Percentiles rank a stretch among this genome's conserved stretches.
These are phyloP conservation scores for Talaromyces piceae DNA, from an alignment of 2,329 filamentous ascomycete genomes.

Conservation along the genomic window DNA sequence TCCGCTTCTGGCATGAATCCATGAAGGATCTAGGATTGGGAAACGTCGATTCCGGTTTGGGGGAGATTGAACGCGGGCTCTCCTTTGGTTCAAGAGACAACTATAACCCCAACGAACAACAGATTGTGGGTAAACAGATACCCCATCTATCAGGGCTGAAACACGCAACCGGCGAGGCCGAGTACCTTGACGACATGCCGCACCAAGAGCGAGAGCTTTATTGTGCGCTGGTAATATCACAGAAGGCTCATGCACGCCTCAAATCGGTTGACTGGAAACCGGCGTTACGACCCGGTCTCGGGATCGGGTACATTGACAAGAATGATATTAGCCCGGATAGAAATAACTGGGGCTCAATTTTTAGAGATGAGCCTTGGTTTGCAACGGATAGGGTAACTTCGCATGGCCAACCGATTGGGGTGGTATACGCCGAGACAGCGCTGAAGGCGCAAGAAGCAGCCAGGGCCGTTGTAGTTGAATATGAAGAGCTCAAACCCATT, in stretches of 20 bases:
- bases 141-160: constrained; percentile 77
- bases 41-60: constrained; percentile 53
- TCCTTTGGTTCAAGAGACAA: constrained; percentile 68
- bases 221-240: constrained; percentile 71
- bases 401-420: constrained; percentile 82
- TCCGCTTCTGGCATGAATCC: constrained; percentile 90
- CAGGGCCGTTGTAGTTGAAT: constrained; percentile 77
- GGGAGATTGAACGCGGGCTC: constrained; percentile 68
- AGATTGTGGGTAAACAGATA: constrained; percentile 69
- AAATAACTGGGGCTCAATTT: constrained; percentile 85
- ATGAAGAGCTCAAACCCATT: constrained; percentile 82
- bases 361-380: constrained; percentile 82
- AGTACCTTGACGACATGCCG: constrained; percentile 85
- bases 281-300: constrained; percentile 68
- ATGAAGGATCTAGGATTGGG: constrained; percentile 50
- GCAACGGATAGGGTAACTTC: constrained; percentile 85
- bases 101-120: constrained; percentile 61
- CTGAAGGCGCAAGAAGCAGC: constrained; percentile 71
- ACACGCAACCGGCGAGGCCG: constrained; percentile 77
- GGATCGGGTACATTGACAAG: constrained; percentile 68
- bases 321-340: constrained; percentile 70
- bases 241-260: constrained; percentile 72
- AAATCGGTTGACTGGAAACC: constrained; percentile 63
- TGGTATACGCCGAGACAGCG: constrained; percentile 74
- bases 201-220: constrained; percentile 71